Base-by-base conservation (phyloP, 148 eudicot species). In the Salicornia ramosissima region DNA sequence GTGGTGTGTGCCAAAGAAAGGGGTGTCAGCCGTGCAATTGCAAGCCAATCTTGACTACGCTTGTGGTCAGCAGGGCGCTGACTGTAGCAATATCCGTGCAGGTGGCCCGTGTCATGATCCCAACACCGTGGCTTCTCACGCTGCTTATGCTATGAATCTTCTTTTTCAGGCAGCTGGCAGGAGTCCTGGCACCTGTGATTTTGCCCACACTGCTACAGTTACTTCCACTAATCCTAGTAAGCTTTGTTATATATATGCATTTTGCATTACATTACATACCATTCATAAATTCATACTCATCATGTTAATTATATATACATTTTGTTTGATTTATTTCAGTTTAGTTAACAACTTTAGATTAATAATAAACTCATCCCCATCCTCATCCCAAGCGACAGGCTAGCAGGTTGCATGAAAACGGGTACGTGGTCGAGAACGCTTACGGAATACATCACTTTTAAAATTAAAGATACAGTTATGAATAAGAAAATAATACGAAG, bases 1-100 rank as follows among this genome's bases (percentile, higher is more conserved):
- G 1, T 92, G 96, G 98, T 92, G 96, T 72, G 84, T 90, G 33
- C 90, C 96, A 6, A 86, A 88, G 80, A 72, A 83, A 64, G 90
- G 94, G 2, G 84, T 85, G 26, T 74, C 93, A 5, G 88, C 84
- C 63, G 82, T 84, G 51, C 83, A 86, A 72, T 75, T 92, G 65
- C 93, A 92, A 68, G 73, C 80, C 57, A 88, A 85, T 75, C 78
- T 92, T 10, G 88, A 90, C 81, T 90, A 88, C 36, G 85, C 83
- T 33, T 92, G 90, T 71, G 73, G 90, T 56, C 88, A 83, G 0
- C 85, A 80, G 0, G 87, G 90, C 55, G 66, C 85, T 18, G 96
- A 92, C 74, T 92, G 96, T 75, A 74, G 85, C 63, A 79, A 88
- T 0, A 85, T 92, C 68, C 88, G 85, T 64, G 87, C 88, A 15